Base-by-base conservation (phyloP, 306 rosid genomes). In the Cucurbita maxima region DNA sequence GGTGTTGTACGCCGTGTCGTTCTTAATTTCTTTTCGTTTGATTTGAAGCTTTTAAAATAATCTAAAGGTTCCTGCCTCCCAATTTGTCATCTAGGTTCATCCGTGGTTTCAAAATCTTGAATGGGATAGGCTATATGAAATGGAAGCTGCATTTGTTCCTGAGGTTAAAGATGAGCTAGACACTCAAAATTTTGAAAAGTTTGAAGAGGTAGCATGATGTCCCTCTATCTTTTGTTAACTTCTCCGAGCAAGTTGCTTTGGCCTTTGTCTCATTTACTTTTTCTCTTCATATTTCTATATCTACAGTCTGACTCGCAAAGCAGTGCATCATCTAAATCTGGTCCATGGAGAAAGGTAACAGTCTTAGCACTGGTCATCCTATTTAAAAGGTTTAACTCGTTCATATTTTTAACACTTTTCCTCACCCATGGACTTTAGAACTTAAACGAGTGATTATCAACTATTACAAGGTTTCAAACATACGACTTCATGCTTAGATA, bases 81-180 rank as follows among this genome's bases (percentile, higher is more conserved):
- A 62, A 54, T 54, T 79, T 78, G 79, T 75, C 76, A 78, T 71
- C 79, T 84, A 95, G 99, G 87, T 54, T 79, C 96, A 91, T 84
- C 77, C 82, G 25, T 95, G 96, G 91, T 95, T 95, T 78, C 14
- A 72, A 38, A 88, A 86, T 76, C 76, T 81, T 76, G 91, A 95
- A 58, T 95, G 97, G 99, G 87, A 88, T 73, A 89, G 85, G 79
- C 83, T 95, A 52, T 95, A 95, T 84, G 89, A 89, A 22, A 85
- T 95, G 86, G 99, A 95, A 62, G 99, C 99, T 84, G 99, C 97
- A 61, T 95, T 91, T 82, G 84, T 91, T 75, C 99, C 99, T 2
- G 96, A 91, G 86, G 97, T 95, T 82, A 95, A 91, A 47, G 92
- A 91, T 81, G 97, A 95, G 73, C 82, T 95, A 81, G 99, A 95